Conservation (phyloP, 345 rosid species). For the Populus ilicifolia region DNA sequence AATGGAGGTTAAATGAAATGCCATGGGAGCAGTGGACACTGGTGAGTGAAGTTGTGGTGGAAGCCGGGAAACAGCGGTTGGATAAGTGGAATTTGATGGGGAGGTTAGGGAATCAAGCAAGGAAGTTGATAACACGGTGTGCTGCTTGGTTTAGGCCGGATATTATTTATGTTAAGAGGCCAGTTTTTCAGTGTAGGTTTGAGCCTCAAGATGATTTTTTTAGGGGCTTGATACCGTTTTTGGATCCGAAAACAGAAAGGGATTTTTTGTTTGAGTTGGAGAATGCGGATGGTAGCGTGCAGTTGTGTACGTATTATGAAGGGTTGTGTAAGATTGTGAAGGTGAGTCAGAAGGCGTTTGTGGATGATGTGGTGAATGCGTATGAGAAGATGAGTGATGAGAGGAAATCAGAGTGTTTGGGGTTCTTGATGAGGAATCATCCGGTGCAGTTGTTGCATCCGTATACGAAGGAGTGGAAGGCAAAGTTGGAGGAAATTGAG, state of each 20-base stretch:
- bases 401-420: constrained; percentile 61
- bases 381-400: constrained; percentile 76
- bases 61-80: constrained; percentile 68
- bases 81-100: constrained; percentile 98
- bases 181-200: constrained; percentile 85
- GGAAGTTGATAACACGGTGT: constrained; percentile 61
- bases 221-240: constrained; percentile 47
- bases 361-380: constrained; percentile 91
- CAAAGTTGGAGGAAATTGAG: constrained; percentile 90
- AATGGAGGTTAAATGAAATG: constrained; percentile 64
- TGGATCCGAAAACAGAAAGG: constrained; percentile 68
- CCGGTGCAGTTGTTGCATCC: constrained; percentile 81
- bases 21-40: constrained; percentile 98
- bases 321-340: constrained; percentile 89
- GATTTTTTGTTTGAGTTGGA: constrained; percentile 54
- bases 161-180: constrained; percentile 81
- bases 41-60: constrained; percentile 75
- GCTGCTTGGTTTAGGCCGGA: constrained; percentile 98
- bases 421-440: constrained; percentile 73
- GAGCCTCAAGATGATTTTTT: constrained; percentile 80
- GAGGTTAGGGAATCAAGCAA: constrained; percentile 70
- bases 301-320: constrained; percentile 63
- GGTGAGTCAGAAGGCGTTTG: constrained; percentile 72
- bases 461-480: constrained; percentile 87
- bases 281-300: constrained; percentile 60